A percentile compares a stretch with the other conserved stretches of the same genome.
Evolutionary conservation across 140 eudicot species (phyloP).

Genomic region (Senecio squalidus): DNA sequence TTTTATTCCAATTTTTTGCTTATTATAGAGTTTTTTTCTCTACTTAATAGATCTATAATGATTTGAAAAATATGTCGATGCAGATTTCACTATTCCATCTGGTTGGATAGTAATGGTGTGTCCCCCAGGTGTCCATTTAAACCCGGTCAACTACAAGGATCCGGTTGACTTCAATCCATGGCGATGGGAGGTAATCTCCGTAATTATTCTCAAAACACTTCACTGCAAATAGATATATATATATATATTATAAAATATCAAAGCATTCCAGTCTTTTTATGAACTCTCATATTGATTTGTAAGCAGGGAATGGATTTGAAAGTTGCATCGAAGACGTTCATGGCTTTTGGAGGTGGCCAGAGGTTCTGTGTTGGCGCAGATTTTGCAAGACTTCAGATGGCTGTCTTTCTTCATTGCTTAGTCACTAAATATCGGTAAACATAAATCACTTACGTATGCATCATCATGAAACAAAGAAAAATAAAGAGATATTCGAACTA

Average conservation of each 20-base stretch:
- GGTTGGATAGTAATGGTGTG: constrained; percentile 11
- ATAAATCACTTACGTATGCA: background rate
- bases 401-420: constrained; percentile 65
- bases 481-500: background rate
- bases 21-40: too few relatives aligned
- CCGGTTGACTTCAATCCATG: constrained; percentile 5
- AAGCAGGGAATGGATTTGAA: constrained; percentile 41
- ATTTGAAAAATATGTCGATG: background rate
- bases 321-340: constrained; percentile 67
- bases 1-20: too few relatives aligned
- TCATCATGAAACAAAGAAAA: background rate
- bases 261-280: background rate
- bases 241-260: background rate
- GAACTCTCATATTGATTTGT: background rate
- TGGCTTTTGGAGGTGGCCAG: constrained; percentile 93
- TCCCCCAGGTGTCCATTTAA: constrained; percentile 6
- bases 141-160: constrained; percentile 2
- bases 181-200: constrained; percentile 78
- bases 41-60: too few relatives aligned
- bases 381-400: constrained; percentile 73
- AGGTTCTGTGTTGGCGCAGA: constrained; percentile 95
- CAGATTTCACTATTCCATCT: constrained; percentile 10
- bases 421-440: constrained; percentile 70
- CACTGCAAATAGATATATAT: background rate
- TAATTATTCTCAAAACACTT: background rate